These are phyloP conservation scores for Tolypocladium inflatum DNA, from an alignment of 2,329 filamentous ascomycete species.

Conservation along the genomic window DNA sequence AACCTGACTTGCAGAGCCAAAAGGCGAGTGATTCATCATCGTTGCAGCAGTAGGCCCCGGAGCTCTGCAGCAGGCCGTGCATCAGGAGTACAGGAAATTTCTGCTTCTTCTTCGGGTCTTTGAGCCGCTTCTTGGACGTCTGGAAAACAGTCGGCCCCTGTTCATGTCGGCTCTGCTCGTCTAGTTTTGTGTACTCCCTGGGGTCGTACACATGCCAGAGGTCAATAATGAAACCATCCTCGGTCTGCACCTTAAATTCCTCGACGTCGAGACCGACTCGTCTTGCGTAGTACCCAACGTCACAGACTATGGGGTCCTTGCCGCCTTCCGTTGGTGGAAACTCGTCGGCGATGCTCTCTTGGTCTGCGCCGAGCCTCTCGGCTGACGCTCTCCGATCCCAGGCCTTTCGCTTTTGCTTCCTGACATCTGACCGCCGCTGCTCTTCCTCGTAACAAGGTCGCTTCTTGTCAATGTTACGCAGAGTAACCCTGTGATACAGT, in stretches of 20 bases:
- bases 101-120: slow-evolving; percentile 26
- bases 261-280: slow-evolving; percentile 83
- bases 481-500: slow-evolving; percentile 42
- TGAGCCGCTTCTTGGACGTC: slow-evolving; percentile 24
- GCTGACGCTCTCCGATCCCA: slow-evolving; percentile 46
- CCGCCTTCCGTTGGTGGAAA: slow-evolving; percentile 73
- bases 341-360: slow-evolving; percentile 37
- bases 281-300: slow-evolving; percentile 78
- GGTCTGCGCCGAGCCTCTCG: slow-evolving; percentile 29
- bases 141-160: slow-evolving; percentile 53
- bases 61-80: slow-evolving; percentile 79
- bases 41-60: slow-evolving; percentile 82
- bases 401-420: slow-evolving; percentile 47
- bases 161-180: slow-evolving; percentile 40
- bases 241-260: slow-evolving; percentile 75
- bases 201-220: slow-evolving; percentile 89
- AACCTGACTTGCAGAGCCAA: slow-evolving; percentile 83
- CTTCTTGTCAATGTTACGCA: slow-evolving; percentile 46
- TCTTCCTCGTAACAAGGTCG: slow-evolving; percentile 72
- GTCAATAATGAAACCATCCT: slow-evolving; percentile 85
- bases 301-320: slow-evolving; percentile 65
- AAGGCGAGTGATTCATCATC: slow-evolving; percentile 87
- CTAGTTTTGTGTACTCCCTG: slow-evolving; percentile 51
- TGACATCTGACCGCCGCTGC: slow-evolving; percentile 41
- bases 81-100: slow-evolving; percentile 78